Evolutionary conservation across 352 stramenopile species (phyloP).

Genomic region (Globisporangium spiculum): DNA sequence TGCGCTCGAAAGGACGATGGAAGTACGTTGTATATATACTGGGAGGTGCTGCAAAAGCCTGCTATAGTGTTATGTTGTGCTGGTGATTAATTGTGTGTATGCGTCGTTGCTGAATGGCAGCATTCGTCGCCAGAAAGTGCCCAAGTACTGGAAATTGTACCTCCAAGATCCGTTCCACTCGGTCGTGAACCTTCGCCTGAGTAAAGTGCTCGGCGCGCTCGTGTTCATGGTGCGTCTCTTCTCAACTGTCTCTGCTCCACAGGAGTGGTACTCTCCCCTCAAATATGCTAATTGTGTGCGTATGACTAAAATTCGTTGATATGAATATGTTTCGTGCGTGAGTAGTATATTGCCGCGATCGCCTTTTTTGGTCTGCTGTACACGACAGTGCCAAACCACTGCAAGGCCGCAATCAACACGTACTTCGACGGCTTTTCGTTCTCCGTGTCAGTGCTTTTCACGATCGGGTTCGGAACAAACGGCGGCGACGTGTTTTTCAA

Average conservation of each 20-base stretch:
- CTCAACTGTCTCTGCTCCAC: background rate
- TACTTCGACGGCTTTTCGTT: slow-evolving; percentile 83
- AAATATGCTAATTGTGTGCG: background rate
- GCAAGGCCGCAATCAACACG: slow-evolving; percentile 61
- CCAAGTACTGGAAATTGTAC: slow-evolving; percentile 83
- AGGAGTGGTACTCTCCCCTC: background rate
- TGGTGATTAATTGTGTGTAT: background rate
- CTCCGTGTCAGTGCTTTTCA: slow-evolving; percentile 78
- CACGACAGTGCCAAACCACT: slow-evolving; percentile 56
- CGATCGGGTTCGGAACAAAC: slow-evolving; percentile 78
- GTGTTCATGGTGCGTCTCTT: slow-evolving; percentile 25
- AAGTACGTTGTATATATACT: slow-evolving; percentile 43
- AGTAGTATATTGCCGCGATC: slow-evolving; percentile 69
- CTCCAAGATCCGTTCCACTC: slow-evolving; percentile 83
- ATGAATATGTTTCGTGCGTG: background rate
- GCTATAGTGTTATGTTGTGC: too few relatives aligned
- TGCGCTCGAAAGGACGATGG: slow-evolving; percentile 75
- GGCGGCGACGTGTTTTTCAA: slow-evolving; percentile 88
- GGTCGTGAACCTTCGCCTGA: slow-evolving; percentile 77
- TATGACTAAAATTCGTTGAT: background rate
- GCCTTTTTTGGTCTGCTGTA: slow-evolving; percentile 73
- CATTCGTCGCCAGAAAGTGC: slow-evolving; percentile 73
- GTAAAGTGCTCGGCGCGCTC: slow-evolving; percentile 64
- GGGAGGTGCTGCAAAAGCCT: too few relatives aligned
- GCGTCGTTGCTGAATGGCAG: slow-evolving; percentile 25